Evolutionary conservation across 495 filamentous ascomycete genomes (phyloP).

Genomic region (Massariosphaeria phaeospora): DNA sequence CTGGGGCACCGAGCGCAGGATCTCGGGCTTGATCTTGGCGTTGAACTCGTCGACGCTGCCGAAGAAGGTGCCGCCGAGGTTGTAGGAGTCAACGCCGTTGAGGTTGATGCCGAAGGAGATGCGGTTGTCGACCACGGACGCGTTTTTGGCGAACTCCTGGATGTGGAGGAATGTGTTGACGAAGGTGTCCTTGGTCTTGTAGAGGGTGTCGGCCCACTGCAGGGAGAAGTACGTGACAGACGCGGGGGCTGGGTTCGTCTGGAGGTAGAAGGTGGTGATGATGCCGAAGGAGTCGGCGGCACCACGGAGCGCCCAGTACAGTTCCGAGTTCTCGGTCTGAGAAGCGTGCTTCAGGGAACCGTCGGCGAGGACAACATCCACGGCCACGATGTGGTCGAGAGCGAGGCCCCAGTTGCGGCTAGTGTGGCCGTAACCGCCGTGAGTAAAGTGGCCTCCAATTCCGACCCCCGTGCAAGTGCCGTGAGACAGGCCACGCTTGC

Average conservation of each 20-base stretch:
- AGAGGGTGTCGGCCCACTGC: constrained; percentile 13
- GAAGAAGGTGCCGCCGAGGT: constrained; percentile 22
- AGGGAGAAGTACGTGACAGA: constrained; percentile 45
- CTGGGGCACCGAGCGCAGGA: constrained; percentile 16
- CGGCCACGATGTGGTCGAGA: constrained; percentile 57
- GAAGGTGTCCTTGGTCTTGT: constrained; percentile 10
- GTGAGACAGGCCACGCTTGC: constrained; percentile 61
- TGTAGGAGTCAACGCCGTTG: constrained; percentile 12
- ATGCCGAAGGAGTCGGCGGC: constrained; percentile 61
- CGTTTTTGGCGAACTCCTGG: constrained; percentile 29
- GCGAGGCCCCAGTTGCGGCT: constrained; percentile 61
- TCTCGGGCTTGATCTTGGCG: constrained; percentile 17
- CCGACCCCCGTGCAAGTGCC: constrained; percentile 64
- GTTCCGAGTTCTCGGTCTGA: constrained; percentile 32
- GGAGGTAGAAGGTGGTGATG: constrained; percentile 59
- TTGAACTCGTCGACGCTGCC: constrained; percentile 29
- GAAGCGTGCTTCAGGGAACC: constrained; percentile 46
- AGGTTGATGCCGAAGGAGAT: constrained; percentile 29
- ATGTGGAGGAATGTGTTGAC: constrained; percentile 29
- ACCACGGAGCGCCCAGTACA: constrained; percentile 55
- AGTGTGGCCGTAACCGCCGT: constrained; percentile 61
- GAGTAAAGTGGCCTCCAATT: constrained; percentile 66
- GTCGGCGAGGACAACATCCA: constrained; percentile 62
- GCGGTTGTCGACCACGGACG: constrained; percentile 25
- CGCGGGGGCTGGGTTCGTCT: constrained; percentile 54